Evolutionary conservation across 2,329 filamentous ascomycete species (phyloP).

Genomic region (Dryadomyces quercivorus): DNA sequence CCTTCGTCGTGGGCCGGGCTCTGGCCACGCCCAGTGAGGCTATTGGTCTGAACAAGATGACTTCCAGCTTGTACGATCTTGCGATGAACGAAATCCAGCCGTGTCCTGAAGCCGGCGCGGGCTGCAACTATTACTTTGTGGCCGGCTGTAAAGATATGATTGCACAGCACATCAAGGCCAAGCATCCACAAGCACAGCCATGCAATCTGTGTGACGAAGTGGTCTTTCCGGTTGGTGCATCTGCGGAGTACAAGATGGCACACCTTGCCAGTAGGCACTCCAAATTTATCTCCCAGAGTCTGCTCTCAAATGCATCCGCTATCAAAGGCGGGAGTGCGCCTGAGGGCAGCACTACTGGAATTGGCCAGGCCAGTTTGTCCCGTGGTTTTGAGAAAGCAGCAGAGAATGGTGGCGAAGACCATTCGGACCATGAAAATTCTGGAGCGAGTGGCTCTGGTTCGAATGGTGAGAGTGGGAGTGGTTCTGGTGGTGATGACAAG

Average conservation of each 20-base stretch:
- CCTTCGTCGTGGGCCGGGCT: not conserved
- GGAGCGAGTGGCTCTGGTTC: too few species aligned
- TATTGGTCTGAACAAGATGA: not conserved
- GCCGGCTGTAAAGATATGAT: not conserved
- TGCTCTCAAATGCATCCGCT: not conserved
- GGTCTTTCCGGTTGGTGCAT: not conserved
- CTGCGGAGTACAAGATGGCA: not conserved
- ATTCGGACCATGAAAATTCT: too few species aligned
- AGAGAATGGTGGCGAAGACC: too few species aligned
- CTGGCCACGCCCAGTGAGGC: conserved; percentile 3
- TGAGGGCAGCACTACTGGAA: not conserved
- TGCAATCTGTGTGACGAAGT: not conserved
- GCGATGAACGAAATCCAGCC: not conserved
- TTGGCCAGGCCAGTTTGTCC: not conserved
- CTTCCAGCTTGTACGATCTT: not conserved
- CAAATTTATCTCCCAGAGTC: not conserved
- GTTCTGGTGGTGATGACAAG: not conserved
- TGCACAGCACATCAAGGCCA: not conserved
- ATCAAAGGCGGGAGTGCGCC: too few species aligned
- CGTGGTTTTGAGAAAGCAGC: too few species aligned
- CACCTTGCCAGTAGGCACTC: not conserved
- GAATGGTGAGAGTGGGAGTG: not conserved
- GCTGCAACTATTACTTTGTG: not conserved
- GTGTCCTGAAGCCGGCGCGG: not conserved
- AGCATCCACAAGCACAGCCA: not conserved